Evolutionary conservation across 805 yeast species (phyloP).

Genomic region (Kockiozyma suomiensis): DNA sequence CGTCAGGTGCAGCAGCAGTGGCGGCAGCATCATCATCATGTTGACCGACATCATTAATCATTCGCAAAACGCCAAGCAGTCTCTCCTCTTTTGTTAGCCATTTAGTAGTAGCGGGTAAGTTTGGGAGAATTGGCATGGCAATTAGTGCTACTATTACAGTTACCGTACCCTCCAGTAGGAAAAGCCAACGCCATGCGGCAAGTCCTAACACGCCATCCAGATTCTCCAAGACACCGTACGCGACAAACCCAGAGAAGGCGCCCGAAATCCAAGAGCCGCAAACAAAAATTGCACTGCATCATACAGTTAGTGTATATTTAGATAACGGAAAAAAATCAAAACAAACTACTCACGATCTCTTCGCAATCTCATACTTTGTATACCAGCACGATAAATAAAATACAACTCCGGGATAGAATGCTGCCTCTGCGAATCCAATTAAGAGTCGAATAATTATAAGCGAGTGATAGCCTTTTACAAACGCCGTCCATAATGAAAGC

Average conservation of each 20-base stretch:
- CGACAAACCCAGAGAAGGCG: conserved; percentile 59
- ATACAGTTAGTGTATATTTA: neutral
- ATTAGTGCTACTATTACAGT: conserved; percentile 52
- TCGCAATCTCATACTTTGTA: conserved; percentile 53
- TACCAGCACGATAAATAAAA: conserved; percentile 60
- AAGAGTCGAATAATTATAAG: conserved; percentile 50
- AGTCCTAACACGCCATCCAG: conserved; percentile 49
- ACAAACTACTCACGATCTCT: conserved; percentile 44
- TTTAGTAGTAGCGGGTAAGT: conserved; percentile 55
- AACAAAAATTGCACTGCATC: conserved; percentile 47
- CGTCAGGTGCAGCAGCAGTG: neutral
- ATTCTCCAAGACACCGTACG: conserved; percentile 54
- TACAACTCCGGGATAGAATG: conserved; percentile 53
- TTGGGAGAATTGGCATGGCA: conserved; percentile 55
- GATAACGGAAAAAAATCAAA: neutral
- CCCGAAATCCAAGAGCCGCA: conserved; percentile 56
- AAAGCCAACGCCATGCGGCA: conserved; percentile 59
- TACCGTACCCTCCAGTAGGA: conserved; percentile 57
- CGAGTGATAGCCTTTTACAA: conserved; percentile 51
- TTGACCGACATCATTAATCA: conserved; percentile 48
- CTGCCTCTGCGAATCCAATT: conserved; percentile 55
- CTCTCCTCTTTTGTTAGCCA: conserved; percentile 51
- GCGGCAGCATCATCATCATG: conserved; percentile 44
- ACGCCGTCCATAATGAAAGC: conserved; percentile 51
- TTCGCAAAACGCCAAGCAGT: conserved; percentile 46